These are phyloP conservation scores for Lophiostoma macrostomum DNA, from an alignment of 495 filamentous ascomycete genomes.

Conservation along the genomic window DNA sequence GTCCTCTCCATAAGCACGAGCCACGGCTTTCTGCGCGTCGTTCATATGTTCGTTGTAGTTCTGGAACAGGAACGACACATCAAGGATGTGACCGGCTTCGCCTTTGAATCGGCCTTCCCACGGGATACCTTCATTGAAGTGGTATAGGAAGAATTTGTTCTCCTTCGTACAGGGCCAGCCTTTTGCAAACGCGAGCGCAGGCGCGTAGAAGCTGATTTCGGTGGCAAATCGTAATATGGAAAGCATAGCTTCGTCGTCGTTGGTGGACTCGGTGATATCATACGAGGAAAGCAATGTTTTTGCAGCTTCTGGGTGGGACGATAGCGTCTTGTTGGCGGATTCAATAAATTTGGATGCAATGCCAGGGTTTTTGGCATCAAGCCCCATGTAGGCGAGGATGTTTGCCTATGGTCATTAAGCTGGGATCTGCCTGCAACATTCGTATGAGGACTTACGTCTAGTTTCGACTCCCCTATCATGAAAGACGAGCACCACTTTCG, in stretches of 20 bases:
- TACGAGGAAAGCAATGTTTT: slow-evolving; percentile 15
- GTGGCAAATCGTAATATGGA: slow-evolving; percentile 24
- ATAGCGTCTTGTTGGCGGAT: slow-evolving; percentile 18
- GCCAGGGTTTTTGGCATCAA: slow-evolving; percentile 21
- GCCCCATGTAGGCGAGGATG: slow-evolving; percentile 23
- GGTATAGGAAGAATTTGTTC: slow-evolving; percentile 45
- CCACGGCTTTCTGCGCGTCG: slow-evolving; percentile 19
- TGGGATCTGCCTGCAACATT: background rate
- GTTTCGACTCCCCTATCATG: slow-evolving; percentile 28
- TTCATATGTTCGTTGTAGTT: slow-evolving; percentile 45
- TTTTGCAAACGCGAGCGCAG: slow-evolving; percentile 27
- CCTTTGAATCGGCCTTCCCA: slow-evolving; percentile 50
- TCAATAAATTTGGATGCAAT: slow-evolving; percentile 35
- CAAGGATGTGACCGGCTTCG: slow-evolving; percentile 47
- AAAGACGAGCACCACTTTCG: slow-evolving; percentile 36
- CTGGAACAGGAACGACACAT: slow-evolving; percentile 49
- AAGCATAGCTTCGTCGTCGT: slow-evolving; percentile 22
- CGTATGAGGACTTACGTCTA: slow-evolving; percentile 23
- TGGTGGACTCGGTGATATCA: slow-evolving; percentile 13
- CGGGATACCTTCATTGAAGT: slow-evolving; percentile 51
- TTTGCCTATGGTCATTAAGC: slow-evolving; percentile 14
- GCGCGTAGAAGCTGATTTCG: slow-evolving; percentile 29
- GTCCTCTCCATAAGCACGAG: slow-evolving; percentile 21
- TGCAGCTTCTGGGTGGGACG: slow-evolving; percentile 9
- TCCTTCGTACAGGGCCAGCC: slow-evolving; percentile 22